A percentile compares a stretch with the other conserved stretches of the same genome.
These are phyloP conservation scores for Calocybe gambosa DNA, from an alignment of 1,284 basidiomycete species.

Conservation along the genomic window DNA sequence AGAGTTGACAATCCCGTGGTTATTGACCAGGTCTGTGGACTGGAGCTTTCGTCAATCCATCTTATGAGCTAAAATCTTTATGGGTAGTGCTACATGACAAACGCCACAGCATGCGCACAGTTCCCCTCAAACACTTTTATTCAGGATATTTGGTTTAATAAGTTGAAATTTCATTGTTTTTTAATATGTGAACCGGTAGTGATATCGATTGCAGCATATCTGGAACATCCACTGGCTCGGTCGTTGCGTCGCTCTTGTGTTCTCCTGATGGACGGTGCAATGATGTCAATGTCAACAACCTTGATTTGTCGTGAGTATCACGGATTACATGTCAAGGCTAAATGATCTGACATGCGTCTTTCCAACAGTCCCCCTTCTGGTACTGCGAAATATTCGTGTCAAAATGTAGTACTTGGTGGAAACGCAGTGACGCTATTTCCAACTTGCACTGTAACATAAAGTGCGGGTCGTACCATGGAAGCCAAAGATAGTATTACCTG, in stretches of 20 bases:
- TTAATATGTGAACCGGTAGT: neutral
- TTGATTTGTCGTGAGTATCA: conserved; percentile 33
- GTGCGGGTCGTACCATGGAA: neutral
- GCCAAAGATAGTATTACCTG: neutral
- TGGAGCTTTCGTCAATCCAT: neutral
- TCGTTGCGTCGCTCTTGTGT: conserved; percentile 52
- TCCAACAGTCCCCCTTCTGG: conserved; percentile 28
- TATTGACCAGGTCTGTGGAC: conserved; percentile 40
- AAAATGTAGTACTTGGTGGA: conserved; percentile 35
- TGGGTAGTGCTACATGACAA: conserved; percentile 48
- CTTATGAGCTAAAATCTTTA: neutral
- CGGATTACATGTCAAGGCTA: neutral
- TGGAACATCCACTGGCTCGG: conserved; percentile 48
- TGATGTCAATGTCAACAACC: conserved; percentile 42
- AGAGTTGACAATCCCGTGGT: conserved; percentile 52
- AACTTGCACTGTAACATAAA: conserved; percentile 23
- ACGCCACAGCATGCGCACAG: conserved; percentile 36
- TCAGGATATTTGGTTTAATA: conserved; percentile 44
- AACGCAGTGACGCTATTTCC: conserved; percentile 29
- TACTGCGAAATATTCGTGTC: conserved; percentile 35
- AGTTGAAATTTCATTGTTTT: conserved; percentile 25
- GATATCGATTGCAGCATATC: conserved; percentile 35
- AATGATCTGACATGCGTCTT: neutral
- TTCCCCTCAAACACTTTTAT: conserved; percentile 51
- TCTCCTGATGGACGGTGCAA: conserved; percentile 47